A percentile compares a stretch with the other conserved stretches of the same genome.
Conservation (phyloP, 148 eudicot species). For the Cornus controversa region DNA sequence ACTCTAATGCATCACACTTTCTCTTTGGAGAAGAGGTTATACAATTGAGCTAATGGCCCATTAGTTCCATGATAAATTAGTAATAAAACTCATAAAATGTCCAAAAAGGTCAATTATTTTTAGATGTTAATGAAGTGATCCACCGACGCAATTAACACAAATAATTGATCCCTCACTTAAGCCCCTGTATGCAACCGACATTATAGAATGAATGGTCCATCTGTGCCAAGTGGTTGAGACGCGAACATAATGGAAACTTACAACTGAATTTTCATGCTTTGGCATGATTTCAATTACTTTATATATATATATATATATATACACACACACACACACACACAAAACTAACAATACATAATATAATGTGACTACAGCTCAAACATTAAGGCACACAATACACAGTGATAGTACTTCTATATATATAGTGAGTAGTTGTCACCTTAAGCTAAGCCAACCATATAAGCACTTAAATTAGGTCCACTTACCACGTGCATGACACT, state of each 20-base stretch:
- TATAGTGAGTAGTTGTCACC: neutral
- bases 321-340: no score
- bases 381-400: no score
- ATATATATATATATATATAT: neutral
- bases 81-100: no score
- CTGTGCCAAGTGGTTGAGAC: neutral
- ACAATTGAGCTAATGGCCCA: no score
- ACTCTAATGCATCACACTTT: no score
- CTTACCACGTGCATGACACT: constrained; percentile 2
- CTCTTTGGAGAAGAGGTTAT: no score
- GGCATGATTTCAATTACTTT: neutral
- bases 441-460: neutral
- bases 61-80: no score
- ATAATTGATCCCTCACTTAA: neutral
- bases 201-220: neutral
- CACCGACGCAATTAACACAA: neutral
- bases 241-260: constrained; percentile 5
- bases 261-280: neutral
- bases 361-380: no score
- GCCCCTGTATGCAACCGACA: neutral
- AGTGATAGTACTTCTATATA: neutral
- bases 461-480: constrained; percentile 6
- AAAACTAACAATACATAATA: neutral
- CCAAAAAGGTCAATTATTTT: no score
- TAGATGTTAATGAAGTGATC: constrained; percentile 1